Percentiles rank a stretch among this genome's conserved stretches.
These are phyloP conservation scores for Chrysoporthe puriensis DNA, from an alignment of 2,329 filamentous ascomycete genomes.

Conservation along the genomic window DNA sequence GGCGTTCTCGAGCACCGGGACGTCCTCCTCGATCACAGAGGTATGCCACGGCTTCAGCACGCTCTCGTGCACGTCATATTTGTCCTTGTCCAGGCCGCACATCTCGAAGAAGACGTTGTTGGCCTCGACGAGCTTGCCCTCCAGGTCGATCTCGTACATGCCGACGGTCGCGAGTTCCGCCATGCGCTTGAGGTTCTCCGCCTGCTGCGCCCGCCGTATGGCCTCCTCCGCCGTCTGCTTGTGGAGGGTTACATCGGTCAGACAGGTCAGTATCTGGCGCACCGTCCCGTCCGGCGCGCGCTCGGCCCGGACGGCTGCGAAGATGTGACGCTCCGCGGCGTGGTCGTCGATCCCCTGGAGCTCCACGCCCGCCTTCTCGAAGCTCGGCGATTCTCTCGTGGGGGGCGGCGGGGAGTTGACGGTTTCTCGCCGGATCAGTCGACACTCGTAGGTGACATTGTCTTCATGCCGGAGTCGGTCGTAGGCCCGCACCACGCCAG, in stretches of 20 bases:
- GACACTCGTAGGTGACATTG: constrained; percentile 52
- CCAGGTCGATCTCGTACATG: constrained; percentile 58
- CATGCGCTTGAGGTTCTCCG: constrained; percentile 57
- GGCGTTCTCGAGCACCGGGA: constrained; percentile 44
- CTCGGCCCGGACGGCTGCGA: constrained; percentile 53
- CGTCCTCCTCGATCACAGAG: constrained; percentile 51
- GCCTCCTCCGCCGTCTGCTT: constrained; percentile 54
- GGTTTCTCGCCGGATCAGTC: constrained; percentile 32
- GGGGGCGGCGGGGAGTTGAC: constrained; percentile 39
- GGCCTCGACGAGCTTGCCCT: constrained; percentile 52
- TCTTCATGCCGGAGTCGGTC: constrained; percentile 44
- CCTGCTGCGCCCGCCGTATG: constrained; percentile 52
- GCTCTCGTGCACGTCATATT: constrained; percentile 36
- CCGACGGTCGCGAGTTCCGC: constrained; percentile 58
- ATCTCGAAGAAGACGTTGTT: constrained; percentile 59
- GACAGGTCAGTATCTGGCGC: constrained; percentile 50
- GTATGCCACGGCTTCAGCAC: constrained; percentile 49
- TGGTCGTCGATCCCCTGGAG: constrained; percentile 39
- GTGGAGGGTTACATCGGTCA: constrained; percentile 56
- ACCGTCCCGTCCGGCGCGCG: constrained; percentile 47
- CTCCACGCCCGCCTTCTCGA: constrained; percentile 41
- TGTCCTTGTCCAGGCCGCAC: constrained; percentile 51
- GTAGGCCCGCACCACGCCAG: constrained; percentile 46
- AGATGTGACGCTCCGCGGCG: constrained; percentile 46
- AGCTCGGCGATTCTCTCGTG: constrained; percentile 41